Evolutionary conservation across 1,284 basidiomycete genomes (phyloP), one percentile per base, ranked within the genome.

Genomic region (Ustilago nuda): DNA sequence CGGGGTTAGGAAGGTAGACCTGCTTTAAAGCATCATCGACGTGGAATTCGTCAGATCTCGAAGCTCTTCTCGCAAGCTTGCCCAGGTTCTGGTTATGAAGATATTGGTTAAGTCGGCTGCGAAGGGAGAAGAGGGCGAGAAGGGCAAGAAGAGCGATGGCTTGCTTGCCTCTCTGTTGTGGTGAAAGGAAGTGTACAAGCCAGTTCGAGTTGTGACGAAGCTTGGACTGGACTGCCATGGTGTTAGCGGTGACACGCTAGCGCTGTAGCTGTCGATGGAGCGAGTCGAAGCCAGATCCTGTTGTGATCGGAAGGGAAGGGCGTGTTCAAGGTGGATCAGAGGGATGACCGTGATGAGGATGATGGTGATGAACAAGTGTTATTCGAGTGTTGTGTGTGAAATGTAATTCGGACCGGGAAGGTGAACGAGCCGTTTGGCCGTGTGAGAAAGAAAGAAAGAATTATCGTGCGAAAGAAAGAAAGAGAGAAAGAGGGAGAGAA

Each of bases 21-120:
- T 84, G 76, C 61, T 83, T 80, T 15, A 84, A 69, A 5, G 83
- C 83, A 53, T 79, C 62, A 19, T 66, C 64, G 30, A 79, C 50
- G 12, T 77, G 64, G 61, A 73, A 41, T 8, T 59, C 46, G 33
- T 36, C 30, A n/a, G 65, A 63, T 54, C 33, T 63, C 17, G 66
- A 61, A 55, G 45, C 59, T 7, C 55, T 11, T 35, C 66, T 55
- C 1, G 69, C 43, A 39, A 62, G 55, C 30, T 59, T 63, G 35
- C 17, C 46, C 7, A 65, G 35, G 12, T 61, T 66, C 33, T 56
- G 66, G 30, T 55, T 50, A 5, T 61, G 60, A 15, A 72, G 66
- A 37, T 35, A 64, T n/a, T 63, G 56, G 17, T 30, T 30, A 45
- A 76, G 63, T 8, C 41, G 65, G 11, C 57, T 66, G 61, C 74